A percentile compares a stretch with the other conserved stretches of the same genome.
Conservation (phyloP, 306 rosid species). For the Senna tora region DNA sequence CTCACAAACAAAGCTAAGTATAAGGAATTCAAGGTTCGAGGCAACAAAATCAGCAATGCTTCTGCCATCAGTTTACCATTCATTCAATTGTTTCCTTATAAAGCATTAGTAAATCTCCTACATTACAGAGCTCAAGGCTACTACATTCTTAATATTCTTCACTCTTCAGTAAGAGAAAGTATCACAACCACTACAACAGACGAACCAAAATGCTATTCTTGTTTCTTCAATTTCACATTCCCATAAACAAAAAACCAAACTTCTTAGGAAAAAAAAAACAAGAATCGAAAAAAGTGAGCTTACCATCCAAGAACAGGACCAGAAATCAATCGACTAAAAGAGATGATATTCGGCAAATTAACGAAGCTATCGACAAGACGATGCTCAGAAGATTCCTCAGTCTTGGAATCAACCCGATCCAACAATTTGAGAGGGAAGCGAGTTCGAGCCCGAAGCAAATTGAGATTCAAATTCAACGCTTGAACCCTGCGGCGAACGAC, state of each 20-base stretch:
- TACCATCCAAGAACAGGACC: constrained; percentile 97
- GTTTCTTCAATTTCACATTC: not conserved
- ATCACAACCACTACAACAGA: not conserved
- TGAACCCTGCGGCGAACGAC: constrained; percentile 60
- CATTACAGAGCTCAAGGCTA: not conserved
- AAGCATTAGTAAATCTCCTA: not conserved
- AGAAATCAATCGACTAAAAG: constrained; percentile 65
- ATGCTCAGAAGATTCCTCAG: not conserved
- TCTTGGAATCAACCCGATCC: constrained; percentile 45
- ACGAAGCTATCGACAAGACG: constrained; percentile 52
- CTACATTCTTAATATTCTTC: not conserved
- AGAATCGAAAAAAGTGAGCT: not conserved
- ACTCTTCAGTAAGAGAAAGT: not conserved
- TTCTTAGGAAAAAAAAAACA: not conserved
- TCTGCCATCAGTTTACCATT: not conserved
- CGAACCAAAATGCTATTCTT: not conserved
- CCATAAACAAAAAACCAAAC: not conserved
- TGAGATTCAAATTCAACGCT: constrained; percentile 51
- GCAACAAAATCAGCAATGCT: not conserved
- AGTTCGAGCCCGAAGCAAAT: constrained; percentile 51
- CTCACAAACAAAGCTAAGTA: not conserved
- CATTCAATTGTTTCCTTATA: not conserved
- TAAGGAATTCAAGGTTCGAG: not conserved
- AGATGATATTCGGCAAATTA: constrained; percentile 78
- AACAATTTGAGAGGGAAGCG: constrained; percentile 51